These are phyloP conservation scores for Pholiota molesta DNA, from an alignment of 768 basidiomycete genomes.

Conservation along the genomic window DNA sequence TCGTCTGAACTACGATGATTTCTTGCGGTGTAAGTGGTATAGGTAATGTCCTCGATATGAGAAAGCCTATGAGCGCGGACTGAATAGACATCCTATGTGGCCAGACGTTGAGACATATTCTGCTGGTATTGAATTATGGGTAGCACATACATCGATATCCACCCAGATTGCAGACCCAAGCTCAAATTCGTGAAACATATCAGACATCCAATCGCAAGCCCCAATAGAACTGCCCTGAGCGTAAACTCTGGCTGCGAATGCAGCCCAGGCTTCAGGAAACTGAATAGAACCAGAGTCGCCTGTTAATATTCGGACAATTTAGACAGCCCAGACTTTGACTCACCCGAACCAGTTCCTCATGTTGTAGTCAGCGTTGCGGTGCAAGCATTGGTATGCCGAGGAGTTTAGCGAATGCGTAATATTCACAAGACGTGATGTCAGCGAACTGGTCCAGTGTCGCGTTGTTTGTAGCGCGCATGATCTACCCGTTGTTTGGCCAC, in stretches of 20 bases:
- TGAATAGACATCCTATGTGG: conserved; percentile 88
- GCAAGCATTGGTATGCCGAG: conserved; percentile 6
- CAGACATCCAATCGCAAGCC: conserved; percentile 82
- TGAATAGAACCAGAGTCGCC: neutral
- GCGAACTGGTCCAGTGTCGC: conserved; percentile 7
- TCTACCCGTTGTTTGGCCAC: conserved; percentile 19
- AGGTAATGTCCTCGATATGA: conserved; percentile 76
- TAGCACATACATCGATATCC: conserved; percentile 77
- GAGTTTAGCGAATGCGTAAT: conserved; percentile 3
- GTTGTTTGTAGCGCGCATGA: conserved; percentile 20
- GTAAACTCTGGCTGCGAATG: conserved; percentile 45
- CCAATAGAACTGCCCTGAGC: conserved; percentile 67
- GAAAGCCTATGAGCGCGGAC: conserved; percentile 90
- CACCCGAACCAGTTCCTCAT: conserved; percentile 26
- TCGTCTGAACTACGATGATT: conserved; percentile 93
- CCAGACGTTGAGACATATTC: neutral
- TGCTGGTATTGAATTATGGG: too few species aligned
- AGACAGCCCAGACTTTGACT: neutral
- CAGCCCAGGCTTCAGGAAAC: conserved; percentile 17
- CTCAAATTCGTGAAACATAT: conserved; percentile 93
- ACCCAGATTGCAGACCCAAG: conserved; percentile 86
- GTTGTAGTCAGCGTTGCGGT: conserved; percentile 17
- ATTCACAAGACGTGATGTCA: conserved; percentile 6
- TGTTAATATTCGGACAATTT: neutral
- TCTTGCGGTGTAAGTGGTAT: conserved; percentile 86